Evolutionary conservation across 1,284 basidiomycete species (phyloP).

Genomic region (Prillingera fragicola): DNA sequence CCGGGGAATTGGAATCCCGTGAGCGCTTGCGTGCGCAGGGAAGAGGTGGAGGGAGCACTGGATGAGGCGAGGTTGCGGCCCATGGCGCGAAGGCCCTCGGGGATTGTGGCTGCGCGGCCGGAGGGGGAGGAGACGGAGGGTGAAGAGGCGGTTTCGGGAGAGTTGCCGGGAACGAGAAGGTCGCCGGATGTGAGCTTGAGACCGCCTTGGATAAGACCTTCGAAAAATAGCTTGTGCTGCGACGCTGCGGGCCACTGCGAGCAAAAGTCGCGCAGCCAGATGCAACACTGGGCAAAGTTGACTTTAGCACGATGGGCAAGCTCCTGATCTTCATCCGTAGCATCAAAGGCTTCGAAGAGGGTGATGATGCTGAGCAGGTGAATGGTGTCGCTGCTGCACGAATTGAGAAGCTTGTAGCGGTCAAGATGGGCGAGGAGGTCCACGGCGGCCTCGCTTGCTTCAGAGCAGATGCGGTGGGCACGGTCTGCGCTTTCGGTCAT

Average conservation of each 20-base stretch:
- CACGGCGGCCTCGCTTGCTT: slow-evolving; percentile 32
- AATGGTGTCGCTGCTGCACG: slow-evolving; percentile 39
- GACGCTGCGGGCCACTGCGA: slow-evolving; percentile 41
- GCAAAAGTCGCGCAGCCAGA: slow-evolving; percentile 40
- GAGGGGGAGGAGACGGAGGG: slow-evolving; percentile 5
- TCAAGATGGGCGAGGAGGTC: slow-evolving; percentile 36
- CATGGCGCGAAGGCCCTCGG: slow-evolving; percentile 19
- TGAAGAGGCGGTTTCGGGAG: too few relatives aligned
- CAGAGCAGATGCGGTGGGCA: slow-evolving; percentile 32
- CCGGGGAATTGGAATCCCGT: too few relatives aligned
- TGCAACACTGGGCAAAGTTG: slow-evolving; percentile 43
- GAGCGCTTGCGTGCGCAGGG: too few relatives aligned
- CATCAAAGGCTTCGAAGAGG: slow-evolving; percentile 34
- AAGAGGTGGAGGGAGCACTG: too few relatives aligned
- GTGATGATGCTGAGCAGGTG: slow-evolving; percentile 41
- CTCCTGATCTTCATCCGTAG: slow-evolving; percentile 18
- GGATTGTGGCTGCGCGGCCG: slow-evolving; percentile 5
- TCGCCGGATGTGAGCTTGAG: slow-evolving; percentile 18
- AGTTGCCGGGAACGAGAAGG: slow-evolving; percentile 3
- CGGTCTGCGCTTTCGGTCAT: slow-evolving; percentile 5
- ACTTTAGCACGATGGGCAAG: slow-evolving; percentile 29
- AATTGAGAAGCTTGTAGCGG: slow-evolving; percentile 28
- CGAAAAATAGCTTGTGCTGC: slow-evolving; percentile 42
- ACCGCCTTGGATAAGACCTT: slow-evolving; percentile 41
- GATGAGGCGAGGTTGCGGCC: slow-evolving; percentile 17